Evolutionary conservation across 169 alveolate genomes (phyloP).

Genomic region (Plasmodium cynomolgi): DNA sequence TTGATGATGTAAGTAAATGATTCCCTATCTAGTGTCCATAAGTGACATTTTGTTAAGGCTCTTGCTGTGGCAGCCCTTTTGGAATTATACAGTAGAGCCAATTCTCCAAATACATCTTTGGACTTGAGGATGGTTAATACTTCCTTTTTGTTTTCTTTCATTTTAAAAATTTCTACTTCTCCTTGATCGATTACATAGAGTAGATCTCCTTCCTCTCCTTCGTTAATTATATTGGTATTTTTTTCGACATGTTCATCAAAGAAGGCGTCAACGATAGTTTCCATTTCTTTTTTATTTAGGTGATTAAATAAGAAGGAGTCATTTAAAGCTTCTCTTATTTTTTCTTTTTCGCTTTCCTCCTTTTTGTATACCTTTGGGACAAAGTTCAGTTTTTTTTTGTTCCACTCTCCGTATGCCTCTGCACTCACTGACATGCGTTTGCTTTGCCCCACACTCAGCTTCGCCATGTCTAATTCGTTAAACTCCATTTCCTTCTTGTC

Average conservation of each 20-base stretch:
- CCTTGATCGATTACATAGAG: slow-evolving; percentile 94
- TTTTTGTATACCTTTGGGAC: slow-evolving; percentile 88
- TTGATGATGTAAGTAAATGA: slow-evolving; percentile 96
- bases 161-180: slow-evolving; percentile 90
- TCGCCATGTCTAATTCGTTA: slow-evolving; percentile 8
- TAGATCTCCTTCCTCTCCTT: slow-evolving; percentile 97
- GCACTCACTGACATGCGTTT: slow-evolving; percentile 85
- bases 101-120: slow-evolving; percentile 97
- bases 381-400: slow-evolving; percentile 88
- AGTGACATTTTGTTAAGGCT: slow-evolving; percentile 90
- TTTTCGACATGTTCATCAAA: slow-evolving; percentile 84
- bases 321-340: slow-evolving; percentile 83
- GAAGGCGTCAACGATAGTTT: slow-evolving; percentile 91
- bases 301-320: slow-evolving; percentile 87
- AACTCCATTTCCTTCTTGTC: slow-evolving; percentile 43
- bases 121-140: slow-evolving; percentile 84
- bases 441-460: not conserved
- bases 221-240: slow-evolving; percentile 90
- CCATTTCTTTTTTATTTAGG: slow-evolving; percentile 87
- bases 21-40: slow-evolving; percentile 95
- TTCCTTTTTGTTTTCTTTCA: slow-evolving; percentile 83
- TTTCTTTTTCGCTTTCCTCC: slow-evolving; percentile 83
- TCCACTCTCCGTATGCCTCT: slow-evolving; percentile 94
- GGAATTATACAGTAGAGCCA: slow-evolving; percentile 96
- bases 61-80: slow-evolving; percentile 97